Evolutionary conservation across 2,329 filamentous ascomycete genomes (phyloP), one percentile per base, ranked within the genome.

Genomic region (Calcarisporium arbuscula): DNA sequence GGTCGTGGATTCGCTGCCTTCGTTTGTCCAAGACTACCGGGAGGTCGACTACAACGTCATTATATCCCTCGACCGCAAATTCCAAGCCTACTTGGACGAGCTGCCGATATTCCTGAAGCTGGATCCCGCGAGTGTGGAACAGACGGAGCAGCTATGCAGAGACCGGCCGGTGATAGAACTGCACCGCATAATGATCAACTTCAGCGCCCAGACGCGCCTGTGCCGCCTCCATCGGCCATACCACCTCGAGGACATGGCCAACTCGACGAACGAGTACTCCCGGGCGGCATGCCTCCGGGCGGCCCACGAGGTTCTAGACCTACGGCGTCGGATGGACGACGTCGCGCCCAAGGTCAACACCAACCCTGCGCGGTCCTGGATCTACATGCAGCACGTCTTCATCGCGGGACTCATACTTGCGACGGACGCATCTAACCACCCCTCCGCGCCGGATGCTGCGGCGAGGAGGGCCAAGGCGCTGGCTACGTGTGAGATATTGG

Each of bases 211-310:
- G 18, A 35, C 31, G 18, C 36, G 41, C 19, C 34, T 40, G 8
- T 41, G 41, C 33, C 36, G 41, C 12, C 41, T 43, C 17, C 41
- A 43, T 21, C 32, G 39, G 26, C 31, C 41, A 4, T 41, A 38
- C 21, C 30, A 41, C 28, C 19, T 37, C 5, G 38, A 32, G 11
- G 41, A 31, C 5, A 19, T 34, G 4, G 28, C 38, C n/a, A 26
- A 38, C 20, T 26, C 33, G 4, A 39, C 32, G 11, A 39, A 32
- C 12, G 14, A 19, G 2, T 44, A 32, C 27, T 41, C 41, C 14
- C 34, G 32, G 18, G 30, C 16, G 17, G 30, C 39, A 6, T 44
- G 38, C 11, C 22, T 39, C 8, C n/a, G 19, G 8, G 34, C 32
- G 6, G 34, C 41, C 2, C 41, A 41, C 18, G 32, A 19, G 5